Percentiles rank a stretch among this genome's conserved stretches.
Evolutionary conservation across 352 stramenopile genomes (phyloP).

Genomic region (Pythium vanterpoolii): DNA sequence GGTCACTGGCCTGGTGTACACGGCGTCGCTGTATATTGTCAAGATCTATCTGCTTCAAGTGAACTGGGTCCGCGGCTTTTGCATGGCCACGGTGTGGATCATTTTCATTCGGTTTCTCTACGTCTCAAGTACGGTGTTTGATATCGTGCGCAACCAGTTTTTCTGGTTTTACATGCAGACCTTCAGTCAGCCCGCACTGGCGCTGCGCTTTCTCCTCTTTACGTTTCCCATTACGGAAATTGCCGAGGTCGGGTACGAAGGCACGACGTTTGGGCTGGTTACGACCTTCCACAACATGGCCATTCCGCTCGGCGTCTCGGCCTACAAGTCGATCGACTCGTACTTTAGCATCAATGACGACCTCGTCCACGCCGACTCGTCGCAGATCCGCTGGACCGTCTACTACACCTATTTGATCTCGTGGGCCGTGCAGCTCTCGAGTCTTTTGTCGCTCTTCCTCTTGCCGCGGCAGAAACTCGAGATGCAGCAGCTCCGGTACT

Average conservation of each 20-base stretch:
- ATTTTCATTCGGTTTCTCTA: constrained; percentile 51
- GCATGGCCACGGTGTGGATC: constrained; percentile 46
- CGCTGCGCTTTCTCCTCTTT: constrained; percentile 46
- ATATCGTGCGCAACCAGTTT: constrained; percentile 41
- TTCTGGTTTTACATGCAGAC: constrained; percentile 60
- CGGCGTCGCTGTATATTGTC: constrained; percentile 48
- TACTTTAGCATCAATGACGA: constrained; percentile 34
- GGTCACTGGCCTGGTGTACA: constrained; percentile 57
- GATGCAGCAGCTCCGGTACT: constrained; percentile 60
- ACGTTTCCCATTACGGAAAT: constrained; percentile 61
- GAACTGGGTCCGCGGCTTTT: constrained; percentile 54
- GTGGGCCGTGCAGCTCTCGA: constrained; percentile 43
- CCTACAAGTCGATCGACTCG: constrained; percentile 41
- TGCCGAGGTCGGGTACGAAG: constrained; percentile 48
- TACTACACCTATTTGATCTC: constrained; percentile 48
- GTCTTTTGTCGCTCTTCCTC: constrained; percentile 39
- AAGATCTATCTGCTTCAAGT: constrained; percentile 51
- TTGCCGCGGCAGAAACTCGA: constrained; percentile 60
- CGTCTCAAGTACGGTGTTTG: constrained; percentile 43
- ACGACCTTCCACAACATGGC: constrained; percentile 64
- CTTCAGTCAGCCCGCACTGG: constrained; percentile 37
- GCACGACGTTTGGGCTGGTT: constrained; percentile 57
- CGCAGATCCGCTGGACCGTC: constrained; percentile 36
- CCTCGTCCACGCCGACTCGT: constrained; percentile 28
- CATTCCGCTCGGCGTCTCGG: constrained; percentile 37